Evolutionary conservation across 768 basidiomycete species (phyloP).

Genomic region (Tylopilus plumbeoviolaceoides): DNA sequence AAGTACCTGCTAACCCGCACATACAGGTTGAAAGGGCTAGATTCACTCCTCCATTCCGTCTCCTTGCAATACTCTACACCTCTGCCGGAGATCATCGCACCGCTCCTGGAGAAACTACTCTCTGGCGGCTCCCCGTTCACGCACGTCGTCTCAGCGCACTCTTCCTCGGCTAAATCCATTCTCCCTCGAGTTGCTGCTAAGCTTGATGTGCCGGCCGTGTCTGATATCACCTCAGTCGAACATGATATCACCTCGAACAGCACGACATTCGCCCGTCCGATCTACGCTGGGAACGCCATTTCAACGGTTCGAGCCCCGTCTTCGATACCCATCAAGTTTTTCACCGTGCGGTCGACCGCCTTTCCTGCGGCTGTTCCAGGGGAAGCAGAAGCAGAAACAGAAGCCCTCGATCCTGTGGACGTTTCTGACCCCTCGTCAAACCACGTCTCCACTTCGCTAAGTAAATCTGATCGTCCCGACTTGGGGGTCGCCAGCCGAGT

Average conservation of each 20-base stretch:
- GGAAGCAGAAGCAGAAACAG: slow-evolving; percentile 55
- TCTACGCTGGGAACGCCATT: slow-evolving; percentile 98
- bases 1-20: slow-evolving; percentile 3
- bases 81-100: slow-evolving; percentile 76
- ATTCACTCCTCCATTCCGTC: slow-evolving; percentile 62
- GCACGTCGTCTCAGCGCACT: slow-evolving; percentile 89
- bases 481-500: slow-evolving; percentile 83
- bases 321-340: slow-evolving; percentile 83
- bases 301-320: slow-evolving; percentile 80
- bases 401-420: slow-evolving; percentile 60
- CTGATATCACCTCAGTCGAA: slow-evolving; percentile 82
- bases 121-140: slow-evolving; percentile 66
- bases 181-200: slow-evolving; percentile 88
- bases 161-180: slow-evolving; percentile 87
- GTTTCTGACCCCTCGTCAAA: slow-evolving; percentile 48
- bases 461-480: slow-evolving; percentile 90
- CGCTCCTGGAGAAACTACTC: slow-evolving; percentile 74
- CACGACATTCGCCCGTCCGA: slow-evolving; percentile 88
- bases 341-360: slow-evolving; percentile 90
- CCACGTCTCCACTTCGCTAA: slow-evolving; percentile 72
- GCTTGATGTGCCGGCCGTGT: slow-evolving; percentile 87
- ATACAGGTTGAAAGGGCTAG: slow-evolving; percentile 62
- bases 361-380: slow-evolving; percentile 61
- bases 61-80: slow-evolving; percentile 66
- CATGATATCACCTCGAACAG: slow-evolving; percentile 66